Evolutionary conservation across 106 monocot genomes (phyloP), one percentile per base, ranked within the genome.

Genomic region (Phalaenopsis equestris): DNA sequence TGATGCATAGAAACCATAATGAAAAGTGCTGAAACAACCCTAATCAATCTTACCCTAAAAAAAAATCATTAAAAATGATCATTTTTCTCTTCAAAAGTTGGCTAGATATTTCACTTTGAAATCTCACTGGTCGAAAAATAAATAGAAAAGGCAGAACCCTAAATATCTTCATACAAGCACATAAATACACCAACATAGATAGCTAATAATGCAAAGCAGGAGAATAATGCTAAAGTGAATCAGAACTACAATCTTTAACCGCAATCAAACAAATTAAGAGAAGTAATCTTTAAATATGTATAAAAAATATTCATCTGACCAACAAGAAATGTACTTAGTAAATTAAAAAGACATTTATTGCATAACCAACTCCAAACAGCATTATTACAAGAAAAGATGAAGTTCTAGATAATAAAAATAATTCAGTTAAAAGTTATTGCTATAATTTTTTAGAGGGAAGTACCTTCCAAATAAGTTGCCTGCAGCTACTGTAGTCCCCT

Each of bases 391-490:
- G 49, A 12, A 4, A 55, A 38, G 12, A 5, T 9, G 70, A 3
- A 37, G 1, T 55, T 52, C 55, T 15, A n/a, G 52, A 61, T 70
- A 52, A 11, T 5, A 72, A 8, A 55, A 64, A 61, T 5, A 7
- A 46, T 2, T 37, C 75, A 76, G 65, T 38, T 42, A 30, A 9
- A 84, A n/a, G 57, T 56, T 39, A 2, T 12, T 70, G 14, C 1
- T 70, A 6, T 10, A 64, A 65, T 43, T 15, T 11, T 45, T 74
- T 74, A 14, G 68, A 18, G 43, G 67, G 30, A 77, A 41, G 78
- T 76, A 99, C 98, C 94, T 89, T 85, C 98, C 98, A 83, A 99
- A 99, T 56, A 99, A 87, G 80, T 99, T 99, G 74, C 98, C 98
- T 42, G 98, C 94, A 75, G 92, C 84, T 77, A 99, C 83, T 49